phyloP scores from a whole-genome alignment of 371 early-diverging fungal species.

The Circinella minor region DNA sequence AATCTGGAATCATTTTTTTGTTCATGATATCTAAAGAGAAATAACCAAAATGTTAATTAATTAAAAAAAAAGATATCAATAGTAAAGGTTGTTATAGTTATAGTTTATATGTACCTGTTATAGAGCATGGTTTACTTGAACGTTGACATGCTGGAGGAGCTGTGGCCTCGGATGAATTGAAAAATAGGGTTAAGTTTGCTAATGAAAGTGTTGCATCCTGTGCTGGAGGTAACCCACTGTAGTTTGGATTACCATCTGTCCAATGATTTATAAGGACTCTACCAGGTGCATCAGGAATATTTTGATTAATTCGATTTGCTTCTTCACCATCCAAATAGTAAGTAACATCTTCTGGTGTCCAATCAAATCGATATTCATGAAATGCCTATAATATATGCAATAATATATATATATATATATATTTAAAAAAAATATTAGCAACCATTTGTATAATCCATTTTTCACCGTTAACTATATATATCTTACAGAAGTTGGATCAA shows the following conservation, averaged over 20 bases:
- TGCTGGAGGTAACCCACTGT: constrained; percentile 35
- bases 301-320: constrained; percentile 30
- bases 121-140: constrained; percentile 13
- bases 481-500: constrained; percentile 36
- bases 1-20: constrained; percentile 10
- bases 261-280: constrained; percentile 47
- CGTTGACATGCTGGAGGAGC: constrained; percentile 16
- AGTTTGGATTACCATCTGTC: constrained; percentile 52
- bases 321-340: constrained; percentile 39
- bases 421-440: neutral
- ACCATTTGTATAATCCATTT: no score
- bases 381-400: constrained; percentile 29
- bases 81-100: no score
- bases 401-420: neutral
- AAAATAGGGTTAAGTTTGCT: constrained; percentile 45
- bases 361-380: constrained; percentile 54
- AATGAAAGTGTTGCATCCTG: constrained; percentile 31
- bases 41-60: no score
- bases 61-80: neutral
- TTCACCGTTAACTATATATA: neutral
- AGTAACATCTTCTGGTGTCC: constrained; percentile 36
- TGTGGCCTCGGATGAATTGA: constrained; percentile 40
- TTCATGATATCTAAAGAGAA: constrained; percentile 10
- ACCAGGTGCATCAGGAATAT: constrained; percentile 41
- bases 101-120: constrained; percentile 18